Evolutionary conservation across 2,329 filamentous ascomycete genomes (phyloP), one percentile per base, ranked within the genome.

Genomic region (Cryphonectria carpinicola): DNA sequence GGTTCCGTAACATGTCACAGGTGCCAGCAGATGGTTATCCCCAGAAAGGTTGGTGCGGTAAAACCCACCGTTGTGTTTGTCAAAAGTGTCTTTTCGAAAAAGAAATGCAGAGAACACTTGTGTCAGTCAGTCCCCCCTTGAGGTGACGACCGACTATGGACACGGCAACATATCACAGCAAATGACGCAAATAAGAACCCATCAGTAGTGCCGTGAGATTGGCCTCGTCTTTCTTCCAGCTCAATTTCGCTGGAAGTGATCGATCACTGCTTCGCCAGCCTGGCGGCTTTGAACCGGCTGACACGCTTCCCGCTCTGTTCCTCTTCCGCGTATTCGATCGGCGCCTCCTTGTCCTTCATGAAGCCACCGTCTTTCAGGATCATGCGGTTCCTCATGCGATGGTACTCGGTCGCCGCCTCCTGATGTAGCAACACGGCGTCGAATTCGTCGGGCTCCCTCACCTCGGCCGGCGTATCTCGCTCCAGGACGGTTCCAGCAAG

Each of bases 321-420:
- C 75, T 94, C 89, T 68, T 90, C 90, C 61, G 94, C 83, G 1
- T 92, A 88, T 67, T 92, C 86, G 63, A 90, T 88, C 25, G 88
- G 87, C 67, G 88, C 85, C 71, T 93, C 90, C 71, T 92, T 89
- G 75, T 94, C 88, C 70, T 89, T 87, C 76, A 92, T 82, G 79
- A 97, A 97, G 3, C 94, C 94, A 66, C 94, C 94, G 76, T 96
- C 89, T 75, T 90, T 88, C 75, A 94, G 89, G 68, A 98, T 94
- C 81, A 97, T 90, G 76, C 88, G 89, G 78, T 95, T 97, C 28
- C 95, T 91, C 79, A 93, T 85, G 61, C 89, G 90, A 79, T 97
- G 92, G 80, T 97, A 97, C 77, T 97, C 93, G 52, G 89, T 88
- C 10, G 93, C 91, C 19, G 97, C 90, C 79, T 97, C 92, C 73